Evolutionary conservation across 345 rosid species (phyloP).

Genomic region (Jatropha curcas): DNA sequence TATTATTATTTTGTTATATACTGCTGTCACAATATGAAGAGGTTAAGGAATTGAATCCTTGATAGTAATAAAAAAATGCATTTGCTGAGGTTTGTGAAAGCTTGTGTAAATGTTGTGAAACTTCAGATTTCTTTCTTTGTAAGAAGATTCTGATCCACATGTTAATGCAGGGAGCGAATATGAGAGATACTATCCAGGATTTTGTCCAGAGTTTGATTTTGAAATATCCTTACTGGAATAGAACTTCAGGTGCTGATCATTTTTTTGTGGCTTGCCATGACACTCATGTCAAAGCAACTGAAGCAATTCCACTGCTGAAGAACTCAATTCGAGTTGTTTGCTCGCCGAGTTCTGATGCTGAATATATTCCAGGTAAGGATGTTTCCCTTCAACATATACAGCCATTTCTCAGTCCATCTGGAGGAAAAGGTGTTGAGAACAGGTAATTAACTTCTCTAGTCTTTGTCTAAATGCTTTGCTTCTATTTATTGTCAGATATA

Average conservation of each 20-base stretch:
- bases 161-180: conserved; percentile 9
- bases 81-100: no score
- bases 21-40: no score
- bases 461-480: no score
- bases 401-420: conserved; percentile 12
- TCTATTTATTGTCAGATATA: no score
- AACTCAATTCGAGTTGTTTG: conserved; percentile 30
- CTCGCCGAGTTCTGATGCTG: conserved; percentile 13
- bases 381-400: conserved; percentile 25
- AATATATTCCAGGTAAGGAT: conserved; percentile 28
- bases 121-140: no score
- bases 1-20: no score
- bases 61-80: no score
- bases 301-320: conserved; percentile 15
- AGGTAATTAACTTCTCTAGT: conserved; percentile 6
- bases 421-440: conserved; percentile 3
- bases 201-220: conserved; percentile 2
- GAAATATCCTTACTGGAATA: conserved; percentile 28
- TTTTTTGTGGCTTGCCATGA: conserved; percentile 28
- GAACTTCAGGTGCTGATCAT: conserved; percentile 28
- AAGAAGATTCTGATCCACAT: no score
- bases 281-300: conserved; percentile 1
- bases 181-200: conserved; percentile 1
- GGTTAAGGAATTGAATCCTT: no score
- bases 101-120: no score